Base-by-base conservation (phyloP, 2,329 filamentous ascomycete genomes). In the Cladosporium austrohemisphaericum region DNA sequence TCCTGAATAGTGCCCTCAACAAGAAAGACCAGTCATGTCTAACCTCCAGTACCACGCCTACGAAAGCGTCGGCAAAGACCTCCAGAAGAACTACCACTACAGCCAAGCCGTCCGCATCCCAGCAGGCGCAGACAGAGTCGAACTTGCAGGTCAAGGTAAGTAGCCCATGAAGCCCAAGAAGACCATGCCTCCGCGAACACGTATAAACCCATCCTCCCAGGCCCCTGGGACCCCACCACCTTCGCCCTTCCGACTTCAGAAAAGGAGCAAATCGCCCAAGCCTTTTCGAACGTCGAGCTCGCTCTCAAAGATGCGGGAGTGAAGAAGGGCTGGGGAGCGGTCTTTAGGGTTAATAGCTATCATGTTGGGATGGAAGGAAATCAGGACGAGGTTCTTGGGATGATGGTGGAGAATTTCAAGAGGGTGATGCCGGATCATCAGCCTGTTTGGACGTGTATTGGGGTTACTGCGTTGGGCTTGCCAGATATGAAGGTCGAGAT, bases 401-500 rank as follows among this genome's bases (percentile, higher is more conserved):
- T 64, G 4, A 74, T 80, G 68, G 65, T 73, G 3, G 52, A 69
- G 31, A 74, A 76, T 38, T 70, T 81, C 36, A 65, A 65, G 49
- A 73, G 72, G 54, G 79, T 71, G 62, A 73, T 77, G 66, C 78
- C 78, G 0, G 58, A 74, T 31, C 77, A 81, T 56, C 58, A 72
- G 52, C 78, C 78, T 0, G 65, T 78, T 1, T 79, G 75, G 75
- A 83, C 78, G 0, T 69, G 65, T 51, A 65, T 83, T 10, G 78
- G 74, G 0, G 78, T 83, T 1, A 57, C 65, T 2, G 56, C 65
- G 25, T 59, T 83, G 5, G 78, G 66, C 0, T 62, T 69, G 50
- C 69, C 72, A 19, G 71, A 69, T 26, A 83, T 83, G 79, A 61
- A 67, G 20, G 70, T 83, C 3, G 79, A 83, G 65, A 76, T 83